Evolutionary conservation across 2,329 filamentous ascomycete species (phyloP).

Genomic region (Hymenoscyphus fraxineus): DNA sequence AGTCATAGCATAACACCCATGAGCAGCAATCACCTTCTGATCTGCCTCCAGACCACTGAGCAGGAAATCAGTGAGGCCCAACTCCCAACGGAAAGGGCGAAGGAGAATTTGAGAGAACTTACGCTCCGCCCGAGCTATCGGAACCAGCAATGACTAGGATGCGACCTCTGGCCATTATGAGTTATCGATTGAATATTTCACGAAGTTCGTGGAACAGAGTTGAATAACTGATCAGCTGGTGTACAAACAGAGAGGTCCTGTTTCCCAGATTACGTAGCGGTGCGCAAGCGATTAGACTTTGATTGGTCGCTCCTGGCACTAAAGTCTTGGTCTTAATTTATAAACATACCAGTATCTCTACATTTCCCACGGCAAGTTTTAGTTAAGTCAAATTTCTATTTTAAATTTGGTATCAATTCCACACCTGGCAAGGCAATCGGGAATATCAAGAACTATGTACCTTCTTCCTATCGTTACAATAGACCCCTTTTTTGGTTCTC

Average conservation of each 20-base stretch:
- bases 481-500: not conserved
- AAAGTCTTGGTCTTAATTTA: not conserved
- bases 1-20: conserved; percentile 94
- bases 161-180: conserved; percentile 39
- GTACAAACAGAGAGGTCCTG: not conserved
- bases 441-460: conserved; percentile 1
- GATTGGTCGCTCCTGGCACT: not conserved
- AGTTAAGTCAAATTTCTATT: not conserved
- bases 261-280: not conserved
- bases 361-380: not conserved
- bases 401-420: not conserved
- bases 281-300: not conserved
- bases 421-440: not conserved
- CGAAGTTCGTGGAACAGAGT: not conserved
- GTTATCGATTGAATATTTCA: not conserved
- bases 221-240: not conserved
- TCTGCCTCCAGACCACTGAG: conserved; percentile 87
- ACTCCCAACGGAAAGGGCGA: no score
- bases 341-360: not conserved
- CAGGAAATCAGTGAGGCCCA: conserved; percentile 15
- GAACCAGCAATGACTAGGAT: conserved; percentile 70
- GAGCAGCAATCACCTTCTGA: conserved; percentile 87
- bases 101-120: conserved; percentile 38
- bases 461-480: not conserved
- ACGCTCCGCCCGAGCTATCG: conserved; percentile 73